These are phyloP conservation scores for Capsella bursapastoris DNA, from an alignment of 345 rosid genomes.

Conservation along the genomic window DNA sequence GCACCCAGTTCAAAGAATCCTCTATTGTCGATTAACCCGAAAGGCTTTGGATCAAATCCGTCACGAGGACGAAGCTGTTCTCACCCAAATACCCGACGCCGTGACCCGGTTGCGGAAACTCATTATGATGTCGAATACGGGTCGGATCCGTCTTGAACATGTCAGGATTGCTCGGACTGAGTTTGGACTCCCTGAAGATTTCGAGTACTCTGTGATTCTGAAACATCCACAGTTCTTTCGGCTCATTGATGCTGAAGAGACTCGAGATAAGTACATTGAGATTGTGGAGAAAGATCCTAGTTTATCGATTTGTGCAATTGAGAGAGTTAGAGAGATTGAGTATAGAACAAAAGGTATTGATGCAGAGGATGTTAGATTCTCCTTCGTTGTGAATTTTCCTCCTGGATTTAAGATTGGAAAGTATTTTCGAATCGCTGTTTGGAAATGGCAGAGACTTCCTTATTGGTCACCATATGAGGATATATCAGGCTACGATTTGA, in stretches of 20 bases:
- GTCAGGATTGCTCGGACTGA: slow-evolving; percentile 75
- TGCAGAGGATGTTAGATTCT: slow-evolving; percentile 87
- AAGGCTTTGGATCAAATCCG: slow-evolving; percentile 72
- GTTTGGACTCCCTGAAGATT: slow-evolving; percentile 94
- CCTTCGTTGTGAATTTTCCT: slow-evolving; percentile 81
- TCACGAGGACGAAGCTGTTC: slow-evolving; percentile 62
- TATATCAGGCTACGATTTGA: slow-evolving; percentile 76
- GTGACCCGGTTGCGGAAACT: slow-evolving; percentile 76
- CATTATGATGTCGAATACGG: slow-evolving; percentile 77
- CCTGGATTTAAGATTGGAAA: slow-evolving; percentile 95
- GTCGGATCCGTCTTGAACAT: slow-evolving; percentile 81
- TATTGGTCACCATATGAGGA: slow-evolving; percentile 98
- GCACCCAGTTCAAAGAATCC: slow-evolving; percentile 88
- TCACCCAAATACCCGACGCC: slow-evolving; percentile 66
- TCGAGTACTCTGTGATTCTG: slow-evolving; percentile 77
- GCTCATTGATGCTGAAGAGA: slow-evolving; percentile 70
- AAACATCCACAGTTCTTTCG: slow-evolving; percentile 70
- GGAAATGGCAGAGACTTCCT: slow-evolving; percentile 97
- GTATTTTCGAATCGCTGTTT: slow-evolving; percentile 84
- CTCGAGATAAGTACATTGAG: slow-evolving; percentile 83
- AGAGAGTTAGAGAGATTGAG: slow-evolving; percentile 82
- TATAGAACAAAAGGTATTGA: slow-evolving; percentile 80
- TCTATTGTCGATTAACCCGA: slow-evolving; percentile 74
- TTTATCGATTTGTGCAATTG: slow-evolving; percentile 69
- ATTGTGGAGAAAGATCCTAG: slow-evolving; percentile 63